Base-by-base conservation (phyloP, 805 yeast genomes). In the Vanderwaltozyma yarrowii region DNA sequence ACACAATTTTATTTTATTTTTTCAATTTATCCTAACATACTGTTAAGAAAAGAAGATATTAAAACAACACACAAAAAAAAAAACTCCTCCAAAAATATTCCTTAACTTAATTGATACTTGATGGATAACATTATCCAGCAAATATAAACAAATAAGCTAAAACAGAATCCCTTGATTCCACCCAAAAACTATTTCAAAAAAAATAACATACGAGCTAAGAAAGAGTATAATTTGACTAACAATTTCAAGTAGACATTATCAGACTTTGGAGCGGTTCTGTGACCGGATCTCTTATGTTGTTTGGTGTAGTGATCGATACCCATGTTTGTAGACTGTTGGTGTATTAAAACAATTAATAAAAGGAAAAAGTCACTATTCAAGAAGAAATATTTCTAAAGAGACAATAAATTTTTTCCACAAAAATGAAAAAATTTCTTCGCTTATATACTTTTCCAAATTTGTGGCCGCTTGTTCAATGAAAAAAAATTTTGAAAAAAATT, bases 211-310 rank as follows among this genome's bases (percentile, higher is more conserved):
- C 98, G 96, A 76, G 97, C 95, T 74, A 92, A 80, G 94, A 86
- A 92, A 68, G 96, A 73, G 86, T 88, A 92, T 63, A 92, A 78
- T 82, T 89, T 89, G 71, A 89, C 97, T 73, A 92, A 82, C 68
- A 92, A 74, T 74, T 82, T 83, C 75, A 92, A 78, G 96, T 92
- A 92, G 74, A 88, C 96, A 70, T 92, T 92, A 76, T 92, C 95
- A 57, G 97, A 89, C 79, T 86, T 86, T 76, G 98, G 99, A 73
- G 96, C 96, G 68, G 81, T 74, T 76, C 99, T 87, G 86, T 86
- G 95, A 73, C 94, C 80, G 59, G 80, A 73, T 74, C 87, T 85
- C 67, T 76, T 78, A 81, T 92, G 99, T 75, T 86, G 96, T 74
- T 89, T 92, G 69, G 78, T 69, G 73, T 81, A 76, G 77, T 85